phyloP scores from a whole-genome alignment of 2,329 filamentous ascomycete genomes.

The Diplodia intermedia region DNA sequence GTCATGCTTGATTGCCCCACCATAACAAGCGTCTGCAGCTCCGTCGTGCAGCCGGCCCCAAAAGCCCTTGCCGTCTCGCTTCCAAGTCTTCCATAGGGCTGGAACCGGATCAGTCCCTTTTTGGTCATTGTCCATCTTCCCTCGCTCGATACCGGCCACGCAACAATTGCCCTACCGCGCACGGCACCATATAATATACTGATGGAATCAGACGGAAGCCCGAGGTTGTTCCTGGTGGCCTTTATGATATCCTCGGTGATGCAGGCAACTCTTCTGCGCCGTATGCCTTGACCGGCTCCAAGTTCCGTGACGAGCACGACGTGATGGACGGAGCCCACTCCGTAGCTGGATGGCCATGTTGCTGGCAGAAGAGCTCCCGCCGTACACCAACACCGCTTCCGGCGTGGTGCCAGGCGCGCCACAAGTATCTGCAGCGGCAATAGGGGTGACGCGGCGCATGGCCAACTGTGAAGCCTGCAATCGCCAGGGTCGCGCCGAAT shows the following conservation, averaged over 20 bases:
- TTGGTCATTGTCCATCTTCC: too few species aligned
- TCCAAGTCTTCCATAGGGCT: background rate
- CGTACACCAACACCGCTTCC: constrained; percentile 51
- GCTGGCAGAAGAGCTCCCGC: constrained; percentile 55
- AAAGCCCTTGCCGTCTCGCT: background rate
- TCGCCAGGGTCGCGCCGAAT: constrained; percentile 25
- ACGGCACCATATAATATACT: too few species aligned
- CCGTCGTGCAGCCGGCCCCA: background rate
- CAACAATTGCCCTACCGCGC: too few species aligned
- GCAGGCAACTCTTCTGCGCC: background rate
- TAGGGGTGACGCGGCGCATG: too few species aligned
- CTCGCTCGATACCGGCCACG: too few species aligned
- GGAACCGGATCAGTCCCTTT: too few species aligned
- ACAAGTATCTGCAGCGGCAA: too few species aligned
- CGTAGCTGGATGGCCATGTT: constrained; percentile 54
- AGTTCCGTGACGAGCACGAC: constrained; percentile 54
- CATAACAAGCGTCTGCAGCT: background rate
- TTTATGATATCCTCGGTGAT: too few species aligned
- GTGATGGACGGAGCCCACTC: constrained; percentile 51
- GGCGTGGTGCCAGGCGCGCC: too few species aligned
- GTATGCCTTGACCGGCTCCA: background rate
- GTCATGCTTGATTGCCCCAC: background rate
- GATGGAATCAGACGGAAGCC: too few species aligned
- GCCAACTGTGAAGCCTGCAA: background rate
- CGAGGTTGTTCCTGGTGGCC: too few species aligned